Evolutionary conservation across 345 rosid genomes (phyloP), one percentile per base, ranked within the genome.

Genomic region (Melastoma malabathricum): DNA sequence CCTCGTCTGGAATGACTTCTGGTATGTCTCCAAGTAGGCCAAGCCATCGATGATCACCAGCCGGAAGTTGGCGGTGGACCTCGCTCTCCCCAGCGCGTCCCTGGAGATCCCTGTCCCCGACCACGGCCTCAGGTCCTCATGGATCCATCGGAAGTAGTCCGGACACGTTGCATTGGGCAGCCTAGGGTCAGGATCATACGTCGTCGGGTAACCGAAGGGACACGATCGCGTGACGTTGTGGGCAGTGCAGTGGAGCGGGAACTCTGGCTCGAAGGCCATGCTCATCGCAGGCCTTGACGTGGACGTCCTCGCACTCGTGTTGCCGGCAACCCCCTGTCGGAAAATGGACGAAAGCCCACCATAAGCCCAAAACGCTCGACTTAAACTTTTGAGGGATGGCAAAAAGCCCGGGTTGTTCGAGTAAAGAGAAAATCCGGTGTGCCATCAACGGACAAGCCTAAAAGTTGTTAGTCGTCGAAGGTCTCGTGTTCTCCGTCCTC

Each of bases 71-170:
- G 93, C 85, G 12, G 82, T 74, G 47, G 18, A 16, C 19, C 45
- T 64, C 4, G 93, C 93, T 10, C 74, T 44, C 52, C 77, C 84
- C 46, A 89, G 49, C 64, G 60, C 75, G 4, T 77, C 95, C 54
- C 86, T 70, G 3, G 83, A 74, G 66, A 89, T 79, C 46, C 95
- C 95, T 0, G 79, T 68, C 54, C 48, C 62, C 64, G 76, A 67
- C 97, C 97, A 89, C 15, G 94, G 95, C 46, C 75, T 66, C 4
- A 89, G 81, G 66, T 89, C 97, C 64, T 83, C 93, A 70, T 86
- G 90, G 66, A 89, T 86, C 97, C 95, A 86, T 15, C 84, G 87
- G 84, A 86, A 83, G 80, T 81, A 86, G 2, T 78, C 80, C 0
- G 97, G 97, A 60, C 95, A 89, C 43, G 52, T 46, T 47, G 71